A percentile compares a stretch with the other conserved stretches of the same genome.
Conservation (phyloP, 2,329 filamentous ascomycete genomes). For the Bipolaris victoriae region DNA sequence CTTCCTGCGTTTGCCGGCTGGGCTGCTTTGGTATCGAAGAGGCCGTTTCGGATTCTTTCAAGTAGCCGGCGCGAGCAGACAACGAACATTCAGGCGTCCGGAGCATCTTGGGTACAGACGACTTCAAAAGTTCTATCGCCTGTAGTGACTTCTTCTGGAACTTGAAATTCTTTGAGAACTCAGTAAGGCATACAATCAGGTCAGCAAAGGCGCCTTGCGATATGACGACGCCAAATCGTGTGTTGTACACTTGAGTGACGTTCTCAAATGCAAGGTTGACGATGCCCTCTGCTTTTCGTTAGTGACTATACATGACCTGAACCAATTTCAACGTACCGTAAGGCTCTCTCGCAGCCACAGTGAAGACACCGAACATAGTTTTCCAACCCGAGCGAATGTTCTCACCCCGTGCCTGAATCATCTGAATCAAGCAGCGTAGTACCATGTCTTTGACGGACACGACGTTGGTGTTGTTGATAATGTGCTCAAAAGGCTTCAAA, state of each 20-base stretch:
- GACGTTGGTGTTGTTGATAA: conserved; percentile 90
- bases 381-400: conserved; percentile 98
- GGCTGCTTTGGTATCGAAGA: conserved; percentile 66
- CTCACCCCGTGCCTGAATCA: conserved; percentile 96
- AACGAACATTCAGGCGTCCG: conserved; percentile 94
- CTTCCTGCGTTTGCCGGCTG: conserved; percentile 85
- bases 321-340: conserved; percentile 61
- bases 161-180: conserved; percentile 97
- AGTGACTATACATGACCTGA: conserved; percentile 8
- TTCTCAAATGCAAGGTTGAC: conserved; percentile 98
- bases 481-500: conserved; percentile 95
- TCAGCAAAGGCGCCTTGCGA: conserved; percentile 97
- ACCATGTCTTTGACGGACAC: conserved; percentile 98
- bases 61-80: conserved; percentile 66
- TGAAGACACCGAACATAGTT: conserved; percentile 99
- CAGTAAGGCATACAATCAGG: conserved; percentile 91
- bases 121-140: conserved; percentile 93
- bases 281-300: conserved; percentile 72
- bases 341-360: conserved; percentile 88
- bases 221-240: conserved; percentile 93
- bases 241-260: conserved; percentile 93
- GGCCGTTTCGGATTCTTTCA: conserved; percentile 56
- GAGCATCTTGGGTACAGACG: conserved; percentile 92
- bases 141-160: conserved; percentile 99
- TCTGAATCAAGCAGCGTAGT: conserved; percentile 92